Evolutionary conservation across 495 filamentous ascomycete species (phyloP), one percentile per base, ranked within the genome.

Genomic region (Schizothecium vesticola): DNA sequence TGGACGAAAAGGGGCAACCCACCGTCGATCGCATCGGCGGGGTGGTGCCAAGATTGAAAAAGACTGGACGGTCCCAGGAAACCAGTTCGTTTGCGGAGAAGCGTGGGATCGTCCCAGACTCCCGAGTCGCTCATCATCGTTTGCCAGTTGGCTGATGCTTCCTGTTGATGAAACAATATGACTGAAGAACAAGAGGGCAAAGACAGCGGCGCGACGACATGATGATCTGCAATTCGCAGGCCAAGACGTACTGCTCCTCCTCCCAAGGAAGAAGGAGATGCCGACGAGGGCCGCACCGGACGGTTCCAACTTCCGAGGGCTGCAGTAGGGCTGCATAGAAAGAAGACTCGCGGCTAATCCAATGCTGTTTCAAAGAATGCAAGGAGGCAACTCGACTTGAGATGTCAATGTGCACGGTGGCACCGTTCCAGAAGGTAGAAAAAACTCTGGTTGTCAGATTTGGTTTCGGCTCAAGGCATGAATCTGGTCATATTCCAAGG

Each of bases 291-390:
- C 56, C n/a, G 56, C 56, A 24, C 12, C n/a, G 56, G 21, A 58
- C 23, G 21, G 24, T 26, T 26, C 5, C 24, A 59, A 59, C 57
- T 59, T 59, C 57, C 22, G 22, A 59, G 22, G 43, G 16, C 43
- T 51, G 43, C 28, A 55, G 51, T 24, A 68, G 67, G n/a, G 57
- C 63, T 66, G 70, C 67, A 70, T 72, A 67, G 70, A 63, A 66
- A 65, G 63, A 66, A 62, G 22, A 61, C 29, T 69, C 36, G 64
- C 67, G 70, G 70, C 67, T 72, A 72, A 72, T 72, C 56, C 25
- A 51, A 55, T 31, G 43, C 51, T 56, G 67, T 69, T 72, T 72
- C 67, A 69, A 60, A 69, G 25, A 4, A 33, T 65, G 67, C 70
- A 67, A 29, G 25, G 61, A 51, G 21, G 2, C 23, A 63, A 22